A percentile compares a stretch with the other conserved stretches of the same genome.
phyloP scores from a whole-genome alignment of 2,329 filamentous ascomycete genomes.

The Aspergillus sp. region DNA sequence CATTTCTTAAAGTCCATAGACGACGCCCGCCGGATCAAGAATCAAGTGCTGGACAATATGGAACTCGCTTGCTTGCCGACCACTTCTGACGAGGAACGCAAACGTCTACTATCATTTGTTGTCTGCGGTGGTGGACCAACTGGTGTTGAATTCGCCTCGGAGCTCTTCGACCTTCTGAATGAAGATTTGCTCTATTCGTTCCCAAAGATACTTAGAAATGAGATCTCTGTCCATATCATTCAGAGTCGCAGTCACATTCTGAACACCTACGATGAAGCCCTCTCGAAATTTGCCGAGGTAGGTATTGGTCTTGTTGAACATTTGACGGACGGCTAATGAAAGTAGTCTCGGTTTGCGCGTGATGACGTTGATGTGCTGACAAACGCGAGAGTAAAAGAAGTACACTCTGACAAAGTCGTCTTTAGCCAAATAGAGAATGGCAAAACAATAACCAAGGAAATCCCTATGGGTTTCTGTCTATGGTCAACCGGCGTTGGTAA shows the following conservation, averaged over 20 bases:
- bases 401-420: slow-evolving; percentile 76
- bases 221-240: slow-evolving; percentile 96
- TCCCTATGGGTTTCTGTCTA: slow-evolving; percentile 92
- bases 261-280: slow-evolving; percentile 95
- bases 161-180: slow-evolving; percentile 93
- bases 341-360: slow-evolving; percentile 73
- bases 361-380: slow-evolving; percentile 90
- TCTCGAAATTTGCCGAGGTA: slow-evolving; percentile 85
- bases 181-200: slow-evolving; percentile 85
- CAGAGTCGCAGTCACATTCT: slow-evolving; percentile 93
- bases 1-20: slow-evolving; percentile 94
- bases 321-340: slow-evolving; percentile 4
- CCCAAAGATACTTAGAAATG: slow-evolving; percentile 86
- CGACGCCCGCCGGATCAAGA: slow-evolving; percentile 86
- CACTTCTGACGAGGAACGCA: slow-evolving; percentile 82
- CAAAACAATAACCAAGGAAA: slow-evolving; percentile 78
- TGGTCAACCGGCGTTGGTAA: slow-evolving; percentile 89
- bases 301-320: neutral
- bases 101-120: slow-evolving; percentile 89
- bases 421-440: slow-evolving; percentile 84
- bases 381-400: slow-evolving; percentile 90
- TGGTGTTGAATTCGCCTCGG: slow-evolving; percentile 95
- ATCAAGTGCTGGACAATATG: slow-evolving; percentile 83
- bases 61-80: slow-evolving; percentile 92
- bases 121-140: slow-evolving; percentile 93